Evolutionary conservation across 2,329 filamentous ascomycete genomes (phyloP).

Genomic region (Apiospora arundinis): DNA sequence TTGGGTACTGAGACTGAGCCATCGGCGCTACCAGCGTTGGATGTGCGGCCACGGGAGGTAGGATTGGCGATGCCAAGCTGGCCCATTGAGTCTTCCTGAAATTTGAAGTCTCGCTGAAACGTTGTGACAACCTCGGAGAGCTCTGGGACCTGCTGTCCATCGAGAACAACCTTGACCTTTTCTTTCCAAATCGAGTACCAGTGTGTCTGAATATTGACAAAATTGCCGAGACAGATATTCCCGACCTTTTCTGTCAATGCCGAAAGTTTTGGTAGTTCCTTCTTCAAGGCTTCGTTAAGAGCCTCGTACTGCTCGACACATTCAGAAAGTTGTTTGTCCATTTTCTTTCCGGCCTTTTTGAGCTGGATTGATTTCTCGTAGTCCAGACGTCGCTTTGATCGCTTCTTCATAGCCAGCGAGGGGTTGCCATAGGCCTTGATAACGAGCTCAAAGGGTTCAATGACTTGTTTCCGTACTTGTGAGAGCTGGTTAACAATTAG

Average conservation of each 20-base stretch:
- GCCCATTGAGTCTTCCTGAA: conserved; percentile 74
- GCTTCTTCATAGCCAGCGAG: conserved; percentile 89
- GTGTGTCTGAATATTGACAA: conserved; percentile 80
- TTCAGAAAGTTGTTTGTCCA: conserved; percentile 84
- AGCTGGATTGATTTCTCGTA: conserved; percentile 83
- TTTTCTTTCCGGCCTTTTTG: conserved; percentile 80
- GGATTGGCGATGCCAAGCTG: conserved; percentile 82
- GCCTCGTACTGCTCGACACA: conserved; percentile 89
- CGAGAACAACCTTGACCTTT: conserved; percentile 79
- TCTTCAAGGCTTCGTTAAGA: conserved; percentile 90
- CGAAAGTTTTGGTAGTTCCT: conserved; percentile 87
- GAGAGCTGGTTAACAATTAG: conserved; percentile 51
- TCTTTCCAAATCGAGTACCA: conserved; percentile 88
- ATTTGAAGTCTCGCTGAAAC: conserved; percentile 81
- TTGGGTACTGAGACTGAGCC: conserved; percentile 55
- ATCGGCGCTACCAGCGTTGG: conserved; percentile 63
- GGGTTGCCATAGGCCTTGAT: conserved; percentile 84
- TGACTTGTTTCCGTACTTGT: conserved; percentile 80
- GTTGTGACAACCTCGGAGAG: conserved; percentile 75
- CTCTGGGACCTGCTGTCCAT: conserved; percentile 70
- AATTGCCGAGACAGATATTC: conserved; percentile 80
- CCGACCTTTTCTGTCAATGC: conserved; percentile 81
- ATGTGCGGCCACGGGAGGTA: conserved; percentile 64
- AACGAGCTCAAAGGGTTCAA: conserved; percentile 80
- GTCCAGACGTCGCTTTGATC: conserved; percentile 89